phyloP scores from a whole-genome alignment of 148 eudicot species.

The Silene uniflora region DNA sequence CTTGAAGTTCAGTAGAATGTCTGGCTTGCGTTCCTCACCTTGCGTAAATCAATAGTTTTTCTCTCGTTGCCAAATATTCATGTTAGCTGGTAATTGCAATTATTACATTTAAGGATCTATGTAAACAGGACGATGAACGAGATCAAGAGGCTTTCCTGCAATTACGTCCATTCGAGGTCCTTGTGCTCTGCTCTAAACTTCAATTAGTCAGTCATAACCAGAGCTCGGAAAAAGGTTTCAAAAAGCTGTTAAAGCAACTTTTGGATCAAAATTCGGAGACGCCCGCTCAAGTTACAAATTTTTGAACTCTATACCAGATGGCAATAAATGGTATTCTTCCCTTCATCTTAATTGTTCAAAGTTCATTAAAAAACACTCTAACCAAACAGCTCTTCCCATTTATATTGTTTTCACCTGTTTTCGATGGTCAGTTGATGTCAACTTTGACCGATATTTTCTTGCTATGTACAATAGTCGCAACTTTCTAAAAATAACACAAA shows the following conservation, averaged over 20 bases:
- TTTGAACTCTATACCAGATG: background rate
- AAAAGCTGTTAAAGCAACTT: conserved; percentile 40
- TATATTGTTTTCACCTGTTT: background rate
- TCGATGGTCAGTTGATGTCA: background rate
- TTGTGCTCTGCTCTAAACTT: conserved; percentile 65
- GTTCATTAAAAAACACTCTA: background rate
- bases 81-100: background rate
- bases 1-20: background rate
- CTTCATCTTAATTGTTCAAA: background rate
- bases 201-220: conserved; percentile 38
- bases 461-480: background rate
- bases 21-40: background rate
- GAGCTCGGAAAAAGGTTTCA: conserved; percentile 55
- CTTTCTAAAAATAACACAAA: background rate
- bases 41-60: background rate
- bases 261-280: conserved; percentile 24
- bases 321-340: background rate
- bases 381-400: background rate
- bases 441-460: background rate
- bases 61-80: background rate
- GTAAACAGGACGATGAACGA: conserved; percentile 79
- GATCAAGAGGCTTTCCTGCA: conserved; percentile 45
- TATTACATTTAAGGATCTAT: conserved; percentile 1
- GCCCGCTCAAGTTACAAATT: background rate
- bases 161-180: conserved; percentile 55